These are phyloP conservation scores for Penicillium waksmanii DNA, from an alignment of 495 filamentous ascomycete genomes.

Conservation along the genomic window DNA sequence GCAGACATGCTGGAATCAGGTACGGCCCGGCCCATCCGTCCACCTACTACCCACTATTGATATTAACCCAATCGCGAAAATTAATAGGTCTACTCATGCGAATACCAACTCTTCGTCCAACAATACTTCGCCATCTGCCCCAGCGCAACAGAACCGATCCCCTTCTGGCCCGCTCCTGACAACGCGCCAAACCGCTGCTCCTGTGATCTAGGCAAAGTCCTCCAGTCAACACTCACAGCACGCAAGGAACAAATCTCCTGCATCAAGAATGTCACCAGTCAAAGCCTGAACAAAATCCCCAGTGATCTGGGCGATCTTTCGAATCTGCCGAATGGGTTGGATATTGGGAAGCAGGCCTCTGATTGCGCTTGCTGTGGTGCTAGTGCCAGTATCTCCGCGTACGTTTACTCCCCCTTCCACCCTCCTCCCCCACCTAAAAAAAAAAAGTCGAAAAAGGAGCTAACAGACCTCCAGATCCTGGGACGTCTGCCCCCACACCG, in stretches of 20 bases:
- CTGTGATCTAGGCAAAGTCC: constrained; percentile 35
- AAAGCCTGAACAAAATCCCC: constrained; percentile 13
- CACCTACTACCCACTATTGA: no score
- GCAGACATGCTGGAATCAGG: constrained; percentile 37
- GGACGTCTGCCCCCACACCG: constrained; percentile 32
- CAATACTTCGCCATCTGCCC: constrained; percentile 38
- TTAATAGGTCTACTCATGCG: constrained; percentile 38
- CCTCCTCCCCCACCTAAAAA: no score
- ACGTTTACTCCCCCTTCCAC: constrained; percentile 4
- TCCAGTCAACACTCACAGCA: constrained; percentile 25
- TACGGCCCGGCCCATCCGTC: constrained; percentile 7
- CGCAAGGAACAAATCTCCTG: constrained; percentile 30
- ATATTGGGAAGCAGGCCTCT: constrained; percentile 24
- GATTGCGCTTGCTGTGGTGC: constrained; percentile 36
- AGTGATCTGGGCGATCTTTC: constrained; percentile 17
- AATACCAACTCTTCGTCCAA: constrained; percentile 40
- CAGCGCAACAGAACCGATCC: constrained; percentile 31
- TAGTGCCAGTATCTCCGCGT: constrained; percentile 36
- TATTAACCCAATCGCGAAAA: no score
- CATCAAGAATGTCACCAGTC: constrained; percentile 26
- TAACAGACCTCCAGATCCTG: constrained; percentile 20
- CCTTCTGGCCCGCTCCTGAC: constrained; percentile 39
- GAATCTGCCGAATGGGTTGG: constrained; percentile 17
- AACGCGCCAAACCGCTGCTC: constrained; percentile 38
- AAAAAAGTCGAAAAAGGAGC: no score